A percentile compares a stretch with the other conserved stretches of the same genome.
Evolutionary conservation across 1,284 basidiomycete species (phyloP).

Genomic region (Ustilago cynodontis): DNA sequence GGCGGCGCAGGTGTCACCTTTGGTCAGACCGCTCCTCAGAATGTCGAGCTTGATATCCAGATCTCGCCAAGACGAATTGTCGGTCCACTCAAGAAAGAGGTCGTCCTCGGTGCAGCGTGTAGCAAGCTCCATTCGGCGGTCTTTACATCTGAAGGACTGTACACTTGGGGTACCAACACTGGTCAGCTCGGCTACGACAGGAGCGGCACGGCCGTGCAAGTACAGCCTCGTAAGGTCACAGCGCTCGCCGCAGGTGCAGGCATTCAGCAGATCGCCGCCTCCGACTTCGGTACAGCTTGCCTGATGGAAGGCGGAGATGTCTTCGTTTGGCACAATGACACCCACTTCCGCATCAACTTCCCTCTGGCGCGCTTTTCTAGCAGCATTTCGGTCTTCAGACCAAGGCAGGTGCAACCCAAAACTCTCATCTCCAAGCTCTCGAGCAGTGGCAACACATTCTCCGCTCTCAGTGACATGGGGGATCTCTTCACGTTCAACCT

Average conservation of each 20-base stretch:
- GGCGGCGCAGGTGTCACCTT: slow-evolving; percentile 73
- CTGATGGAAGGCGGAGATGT: slow-evolving; percentile 82
- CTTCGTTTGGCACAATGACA: slow-evolving; percentile 83
- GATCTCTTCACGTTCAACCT: slow-evolving; percentile 88
- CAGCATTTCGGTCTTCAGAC: slow-evolving; percentile 76
- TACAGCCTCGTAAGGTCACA: slow-evolving; percentile 84
- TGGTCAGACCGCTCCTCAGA: slow-evolving; percentile 26
- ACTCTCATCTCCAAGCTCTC: slow-evolving; percentile 82
- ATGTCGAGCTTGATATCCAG: slow-evolving; percentile 75
- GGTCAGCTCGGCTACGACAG: slow-evolving; percentile 84
- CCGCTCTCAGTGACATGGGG: slow-evolving; percentile 85
- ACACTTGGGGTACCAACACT: slow-evolving; percentile 94
- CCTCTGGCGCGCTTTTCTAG: slow-evolving; percentile 48
- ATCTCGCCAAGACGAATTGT: slow-evolving; percentile 80
- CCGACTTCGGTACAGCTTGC: slow-evolving; percentile 84
- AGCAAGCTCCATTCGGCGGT: slow-evolving; percentile 88
- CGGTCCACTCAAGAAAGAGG: slow-evolving; percentile 83
- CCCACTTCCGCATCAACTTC: slow-evolving; percentile 77
- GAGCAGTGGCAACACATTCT: slow-evolving; percentile 84
- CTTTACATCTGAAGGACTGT: slow-evolving; percentile 86
- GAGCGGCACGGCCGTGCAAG: slow-evolving; percentile 80
- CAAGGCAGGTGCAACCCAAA: slow-evolving; percentile 62
- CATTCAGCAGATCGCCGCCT: slow-evolving; percentile 69
- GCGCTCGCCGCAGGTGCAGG: slow-evolving; percentile 66
- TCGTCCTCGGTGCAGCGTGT: slow-evolving; percentile 85